Conservation (phyloP, 2,329 filamentous ascomycete species). For the Alternaria sp. region DNA sequence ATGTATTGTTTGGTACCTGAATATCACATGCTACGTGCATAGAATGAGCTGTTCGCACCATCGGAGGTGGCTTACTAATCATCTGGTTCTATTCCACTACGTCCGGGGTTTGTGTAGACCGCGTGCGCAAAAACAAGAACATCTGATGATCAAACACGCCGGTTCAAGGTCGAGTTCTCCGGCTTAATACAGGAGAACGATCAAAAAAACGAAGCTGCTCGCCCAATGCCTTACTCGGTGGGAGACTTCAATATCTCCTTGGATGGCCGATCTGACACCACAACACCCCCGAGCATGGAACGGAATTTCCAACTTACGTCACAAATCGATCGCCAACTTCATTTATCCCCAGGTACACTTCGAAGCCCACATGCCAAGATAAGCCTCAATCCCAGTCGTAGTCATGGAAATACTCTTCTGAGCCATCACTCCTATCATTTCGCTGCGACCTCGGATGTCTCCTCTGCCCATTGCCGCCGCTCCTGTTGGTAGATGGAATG, state of each 20-base stretch:
- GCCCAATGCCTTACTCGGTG: fast-evolving
- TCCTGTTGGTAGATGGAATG: background rate
- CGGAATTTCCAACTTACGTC: background rate
- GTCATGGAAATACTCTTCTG: background rate
- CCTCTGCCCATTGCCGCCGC: background rate
- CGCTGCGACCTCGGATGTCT: background rate
- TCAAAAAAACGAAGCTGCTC: background rate
- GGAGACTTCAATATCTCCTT: background rate
- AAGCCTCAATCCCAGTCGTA: background rate
- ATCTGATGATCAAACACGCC: background rate
- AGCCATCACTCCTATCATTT: background rate
- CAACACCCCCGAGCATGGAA: background rate
- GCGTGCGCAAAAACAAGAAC: background rate
- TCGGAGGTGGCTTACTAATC: background rate
- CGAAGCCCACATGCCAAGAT: background rate
- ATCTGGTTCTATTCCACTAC: background rate
- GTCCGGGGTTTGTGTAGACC: background rate
- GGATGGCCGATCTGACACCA: background rate
- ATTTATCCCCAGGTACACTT: background rate
- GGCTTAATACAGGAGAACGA: background rate
- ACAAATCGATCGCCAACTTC: background rate
- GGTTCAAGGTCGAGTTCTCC: background rate
- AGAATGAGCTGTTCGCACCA: background rate
- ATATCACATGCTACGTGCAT: background rate
- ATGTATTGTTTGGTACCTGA: background rate